Evolutionary conservation across 2,329 filamentous ascomycete genomes (phyloP).

Genomic region (Talaromyces amestolkiae): DNA sequence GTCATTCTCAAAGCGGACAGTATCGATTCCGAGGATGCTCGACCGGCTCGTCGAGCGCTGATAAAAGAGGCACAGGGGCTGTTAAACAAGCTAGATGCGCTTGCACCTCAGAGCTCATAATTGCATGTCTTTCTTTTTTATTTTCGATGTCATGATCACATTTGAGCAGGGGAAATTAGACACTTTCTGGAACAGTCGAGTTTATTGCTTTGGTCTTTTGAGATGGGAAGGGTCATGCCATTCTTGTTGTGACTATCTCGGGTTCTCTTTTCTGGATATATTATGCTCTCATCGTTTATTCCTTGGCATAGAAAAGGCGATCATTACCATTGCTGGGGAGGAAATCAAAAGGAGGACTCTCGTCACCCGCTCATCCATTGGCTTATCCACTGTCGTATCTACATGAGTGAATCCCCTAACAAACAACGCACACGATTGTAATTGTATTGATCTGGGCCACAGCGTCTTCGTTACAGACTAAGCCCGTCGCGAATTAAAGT

Average conservation of each 20-base stretch:
- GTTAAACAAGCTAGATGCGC: constrained; percentile 40
- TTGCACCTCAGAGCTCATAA: constrained; percentile 18
- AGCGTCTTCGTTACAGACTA: neutral
- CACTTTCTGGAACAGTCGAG: neutral
- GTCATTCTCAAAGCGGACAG: constrained; percentile 61
- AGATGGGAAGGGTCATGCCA: neutral
- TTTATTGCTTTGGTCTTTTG: neutral
- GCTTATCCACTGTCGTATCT: neutral
- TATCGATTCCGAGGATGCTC: constrained; percentile 63
- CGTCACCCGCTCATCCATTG: neutral
- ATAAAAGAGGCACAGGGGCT: constrained; percentile 43
- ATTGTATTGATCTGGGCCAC: neutral
- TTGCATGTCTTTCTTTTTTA: neutral
- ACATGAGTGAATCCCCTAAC: neutral
- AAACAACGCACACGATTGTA: no score
- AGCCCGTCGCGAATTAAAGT: neutral
- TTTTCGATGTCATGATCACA: neutral
- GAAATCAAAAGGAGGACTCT: neutral
- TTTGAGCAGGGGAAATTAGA: neutral
- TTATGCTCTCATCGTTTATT: neutral
- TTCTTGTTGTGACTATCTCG: neutral
- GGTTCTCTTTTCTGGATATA: neutral
- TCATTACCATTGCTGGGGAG: neutral
- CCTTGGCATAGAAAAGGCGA: constrained; percentile 1
- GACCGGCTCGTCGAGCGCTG: constrained; percentile 48